phyloP scores from a whole-genome alignment of 2,329 filamentous ascomycete genomes.

The Penicillium occitanis region DNA sequence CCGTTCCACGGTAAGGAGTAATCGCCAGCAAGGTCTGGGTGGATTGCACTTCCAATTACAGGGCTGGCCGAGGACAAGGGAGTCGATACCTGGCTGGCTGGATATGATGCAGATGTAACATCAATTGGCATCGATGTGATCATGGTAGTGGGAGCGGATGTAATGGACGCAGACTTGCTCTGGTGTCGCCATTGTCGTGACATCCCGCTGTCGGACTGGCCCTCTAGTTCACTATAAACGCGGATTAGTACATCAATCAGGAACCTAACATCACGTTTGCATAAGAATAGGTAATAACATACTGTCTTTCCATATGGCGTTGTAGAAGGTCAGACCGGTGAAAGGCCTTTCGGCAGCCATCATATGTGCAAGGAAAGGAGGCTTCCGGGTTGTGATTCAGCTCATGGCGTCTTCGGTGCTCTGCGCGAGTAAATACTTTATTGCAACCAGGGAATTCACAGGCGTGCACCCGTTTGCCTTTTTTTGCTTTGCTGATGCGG shows the following conservation, averaged over 20 bases:
- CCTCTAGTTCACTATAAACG: slow-evolving; percentile 36
- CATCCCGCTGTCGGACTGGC: slow-evolving; percentile 31
- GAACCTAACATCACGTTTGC: background rate
- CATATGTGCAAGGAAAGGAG: slow-evolving; percentile 44
- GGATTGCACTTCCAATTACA: slow-evolving; percentile 31
- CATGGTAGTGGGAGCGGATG: slow-evolving; percentile 26
- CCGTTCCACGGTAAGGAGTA: slow-evolving; percentile 38
- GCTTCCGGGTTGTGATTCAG: slow-evolving; percentile 52
- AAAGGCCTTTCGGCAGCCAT: slow-evolving; percentile 50
- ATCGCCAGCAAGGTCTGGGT: slow-evolving; percentile 34
- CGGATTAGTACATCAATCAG: slow-evolving; percentile 3
- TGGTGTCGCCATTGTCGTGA: slow-evolving; percentile 30
- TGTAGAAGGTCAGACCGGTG: slow-evolving; percentile 49
- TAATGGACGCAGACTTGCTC: slow-evolving; percentile 25
- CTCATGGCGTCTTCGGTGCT: slow-evolving; percentile 52
- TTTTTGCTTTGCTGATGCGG: slow-evolving; percentile 54
- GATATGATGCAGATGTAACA: slow-evolving; percentile 27
- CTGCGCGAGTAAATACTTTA: slow-evolving; percentile 53
- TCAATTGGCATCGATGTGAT: slow-evolving; percentile 29
- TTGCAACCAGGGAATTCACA: slow-evolving; percentile 50
- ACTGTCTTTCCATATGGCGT: slow-evolving; percentile 54
- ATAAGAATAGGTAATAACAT: slow-evolving; percentile 26
- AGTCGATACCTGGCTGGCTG: slow-evolving; percentile 32
- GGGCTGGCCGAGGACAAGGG: slow-evolving; percentile 41
- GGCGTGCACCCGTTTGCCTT: slow-evolving; percentile 52